These are phyloP conservation scores for Diplocarpon mali DNA, from an alignment of 2,329 filamentous ascomycete genomes.

Conservation along the genomic window DNA sequence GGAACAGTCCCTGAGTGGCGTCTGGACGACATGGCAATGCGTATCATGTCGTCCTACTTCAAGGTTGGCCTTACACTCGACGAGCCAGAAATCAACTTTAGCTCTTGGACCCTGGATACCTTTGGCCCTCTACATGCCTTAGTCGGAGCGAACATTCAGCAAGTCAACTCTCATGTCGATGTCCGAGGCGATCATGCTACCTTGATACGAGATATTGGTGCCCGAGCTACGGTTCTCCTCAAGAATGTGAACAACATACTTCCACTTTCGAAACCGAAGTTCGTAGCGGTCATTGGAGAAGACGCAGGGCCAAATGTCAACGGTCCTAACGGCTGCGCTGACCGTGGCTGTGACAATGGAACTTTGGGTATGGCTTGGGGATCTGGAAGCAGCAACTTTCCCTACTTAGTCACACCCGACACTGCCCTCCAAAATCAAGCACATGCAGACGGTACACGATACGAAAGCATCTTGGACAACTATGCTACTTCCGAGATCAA, in stretches of 20 bases:
- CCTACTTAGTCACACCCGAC: slow-evolving; percentile 69
- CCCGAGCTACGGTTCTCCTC: slow-evolving; percentile 74
- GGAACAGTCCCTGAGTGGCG: slow-evolving; percentile 81
- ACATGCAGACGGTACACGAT: slow-evolving; percentile 44
- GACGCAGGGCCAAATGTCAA: slow-evolving; percentile 64
- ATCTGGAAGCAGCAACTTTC: slow-evolving; percentile 61
- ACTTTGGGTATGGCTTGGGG: slow-evolving; percentile 72
- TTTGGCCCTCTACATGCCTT: slow-evolving; percentile 57
- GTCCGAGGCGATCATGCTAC: slow-evolving; percentile 65
- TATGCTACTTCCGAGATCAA: slow-evolving; percentile 57
- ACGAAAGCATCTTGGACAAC: slow-evolving; percentile 60
- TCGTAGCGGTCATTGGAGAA: slow-evolving; percentile 67
- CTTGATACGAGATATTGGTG: slow-evolving; percentile 65
- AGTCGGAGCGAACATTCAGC: slow-evolving; percentile 48
- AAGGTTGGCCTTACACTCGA: slow-evolving; percentile 48
- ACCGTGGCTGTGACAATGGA: slow-evolving; percentile 49
- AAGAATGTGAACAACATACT: slow-evolving; percentile 68
- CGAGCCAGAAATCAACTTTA: slow-evolving; percentile 59
- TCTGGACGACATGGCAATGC: slow-evolving; percentile 82
- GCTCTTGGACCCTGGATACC: slow-evolving; percentile 74
- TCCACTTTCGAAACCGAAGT: slow-evolving; percentile 68
- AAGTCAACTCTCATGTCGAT: slow-evolving; percentile 73
- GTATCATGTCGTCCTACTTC: slow-evolving; percentile 64
- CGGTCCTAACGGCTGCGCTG: slow-evolving; percentile 65
- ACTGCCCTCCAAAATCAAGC: slow-evolving; percentile 58